Evolutionary conservation across 2,329 filamentous ascomycete species (phyloP).

Genomic region (Talaromyces sp.): DNA sequence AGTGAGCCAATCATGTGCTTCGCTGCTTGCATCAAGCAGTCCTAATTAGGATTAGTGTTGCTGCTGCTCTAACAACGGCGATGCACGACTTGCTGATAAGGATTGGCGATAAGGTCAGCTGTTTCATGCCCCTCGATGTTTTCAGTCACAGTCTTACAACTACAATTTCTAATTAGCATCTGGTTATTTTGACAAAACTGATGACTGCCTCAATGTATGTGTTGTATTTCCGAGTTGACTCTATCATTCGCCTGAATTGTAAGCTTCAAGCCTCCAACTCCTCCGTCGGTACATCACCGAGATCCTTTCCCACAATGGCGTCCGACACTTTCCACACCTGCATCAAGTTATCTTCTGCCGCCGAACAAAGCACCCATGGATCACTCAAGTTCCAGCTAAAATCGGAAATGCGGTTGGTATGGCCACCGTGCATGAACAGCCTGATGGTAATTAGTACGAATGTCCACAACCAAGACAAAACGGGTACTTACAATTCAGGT

Average conservation of each 20-base stretch:
- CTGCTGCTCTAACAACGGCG: conserved; percentile 2
- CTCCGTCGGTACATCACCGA: conserved; percentile 70
- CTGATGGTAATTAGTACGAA: conserved; percentile 41
- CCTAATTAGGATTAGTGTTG: background rate
- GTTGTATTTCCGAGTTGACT: background rate
- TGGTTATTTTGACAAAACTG: background rate
- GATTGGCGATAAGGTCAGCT: background rate
- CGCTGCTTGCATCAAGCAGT: background rate
- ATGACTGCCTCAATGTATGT: background rate
- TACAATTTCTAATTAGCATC: no score
- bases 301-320: conserved; percentile 73
- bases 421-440: conserved; percentile 97
- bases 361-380: conserved; percentile 92
- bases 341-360: conserved; percentile 93
- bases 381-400: conserved; percentile 98
- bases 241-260: background rate
- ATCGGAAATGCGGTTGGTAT: conserved; percentile 94
- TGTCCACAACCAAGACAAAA: background rate
- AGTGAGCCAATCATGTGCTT: background rate
- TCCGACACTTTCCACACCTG: conserved; percentile 91
- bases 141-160: background rate
- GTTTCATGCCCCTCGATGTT: background rate
- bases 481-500: conserved; percentile 75
- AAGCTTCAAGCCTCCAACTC: conserved; percentile 60
- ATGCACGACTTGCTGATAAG: conserved; percentile 13